Evolutionary conservation across 2,329 filamentous ascomycete species (phyloP).

Genomic region (Nigrograna mackinnonii): DNA sequence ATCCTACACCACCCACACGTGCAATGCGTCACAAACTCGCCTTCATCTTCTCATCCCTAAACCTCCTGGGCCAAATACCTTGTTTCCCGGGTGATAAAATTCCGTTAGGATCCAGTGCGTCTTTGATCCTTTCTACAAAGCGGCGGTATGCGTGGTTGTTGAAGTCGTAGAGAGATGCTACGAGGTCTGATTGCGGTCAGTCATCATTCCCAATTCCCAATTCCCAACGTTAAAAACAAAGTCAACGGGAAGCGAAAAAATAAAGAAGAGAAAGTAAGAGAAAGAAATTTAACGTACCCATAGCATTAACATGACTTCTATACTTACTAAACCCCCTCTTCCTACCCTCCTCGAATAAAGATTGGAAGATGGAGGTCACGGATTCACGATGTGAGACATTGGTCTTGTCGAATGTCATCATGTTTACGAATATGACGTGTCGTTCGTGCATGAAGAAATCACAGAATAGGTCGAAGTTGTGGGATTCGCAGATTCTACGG

Average conservation of each 20-base stretch:
- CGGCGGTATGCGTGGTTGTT: slow-evolving; percentile 33
- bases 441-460: slow-evolving; percentile 56
- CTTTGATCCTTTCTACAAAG: slow-evolving; percentile 36
- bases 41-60: slow-evolving; percentile 23
- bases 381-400: slow-evolving; percentile 41
- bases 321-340: slow-evolving; percentile 36
- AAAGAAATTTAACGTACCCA: slow-evolving; percentile 34
- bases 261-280: too few species aligned
- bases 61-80: slow-evolving; percentile 34
- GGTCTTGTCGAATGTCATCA: slow-evolving; percentile 53
- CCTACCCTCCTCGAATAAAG: slow-evolving; percentile 29
- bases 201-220: too few species aligned
- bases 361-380: slow-evolving; percentile 33
- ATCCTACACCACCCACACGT: too few species aligned
- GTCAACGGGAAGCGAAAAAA: too few species aligned
- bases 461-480: slow-evolving; percentile 49
- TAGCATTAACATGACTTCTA: slow-evolving; percentile 31
- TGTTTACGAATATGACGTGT: slow-evolving; percentile 52
- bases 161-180: slow-evolving; percentile 35
- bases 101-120: slow-evolving; percentile 34
- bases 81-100: slow-evolving; percentile 35
- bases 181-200: too few species aligned
- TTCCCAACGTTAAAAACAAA: too few species aligned
- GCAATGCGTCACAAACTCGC: slow-evolving; percentile 22
- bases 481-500: slow-evolving; percentile 43